phyloP scores from a whole-genome alignment of 1,139 yeast species.

The Suhomyces atakaporum region DNA sequence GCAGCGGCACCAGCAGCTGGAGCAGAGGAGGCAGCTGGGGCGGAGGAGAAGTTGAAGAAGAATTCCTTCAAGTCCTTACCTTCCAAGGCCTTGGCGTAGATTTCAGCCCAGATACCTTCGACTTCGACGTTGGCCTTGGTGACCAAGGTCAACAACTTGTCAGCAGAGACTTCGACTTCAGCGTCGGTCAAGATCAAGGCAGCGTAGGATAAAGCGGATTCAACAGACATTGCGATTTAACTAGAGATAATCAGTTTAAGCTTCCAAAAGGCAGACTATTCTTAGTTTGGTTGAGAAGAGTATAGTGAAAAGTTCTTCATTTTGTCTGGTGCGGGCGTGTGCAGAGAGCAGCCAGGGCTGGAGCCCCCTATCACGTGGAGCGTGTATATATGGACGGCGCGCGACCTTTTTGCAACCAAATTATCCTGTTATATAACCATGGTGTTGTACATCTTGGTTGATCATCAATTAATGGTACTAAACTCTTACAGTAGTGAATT shows the following conservation, averaged over 20 bases:
- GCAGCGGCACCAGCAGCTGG: conserved; percentile 59
- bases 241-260: conserved; percentile 31
- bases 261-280: conserved; percentile 29
- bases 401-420: background rate
- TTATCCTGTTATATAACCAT: background rate
- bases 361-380: conserved; percentile 9
- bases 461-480: too few relatives aligned
- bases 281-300: conserved; percentile 21
- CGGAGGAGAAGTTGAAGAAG: conserved; percentile 72
- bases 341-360: conserved; percentile 10
- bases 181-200: conserved; percentile 98
- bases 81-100: conserved; percentile 94
- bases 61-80: conserved; percentile 95
- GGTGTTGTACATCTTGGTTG: too few relatives aligned
- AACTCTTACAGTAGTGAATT: too few relatives aligned
- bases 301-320: conserved; percentile 13
- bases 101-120: conserved; percentile 90
- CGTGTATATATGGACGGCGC: conserved; percentile 4
- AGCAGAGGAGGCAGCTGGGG: conserved; percentile 45
- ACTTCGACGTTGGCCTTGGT: conserved; percentile 63
- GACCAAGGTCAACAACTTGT: conserved; percentile 76
- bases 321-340: conserved; percentile 2
- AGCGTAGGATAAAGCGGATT: conserved; percentile 80
- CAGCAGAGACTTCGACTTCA: conserved; percentile 91
- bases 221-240: conserved; percentile 48